Evolutionary conservation across 306 rosid genomes (phyloP).

Genomic region (Ceratonia siliqua): DNA sequence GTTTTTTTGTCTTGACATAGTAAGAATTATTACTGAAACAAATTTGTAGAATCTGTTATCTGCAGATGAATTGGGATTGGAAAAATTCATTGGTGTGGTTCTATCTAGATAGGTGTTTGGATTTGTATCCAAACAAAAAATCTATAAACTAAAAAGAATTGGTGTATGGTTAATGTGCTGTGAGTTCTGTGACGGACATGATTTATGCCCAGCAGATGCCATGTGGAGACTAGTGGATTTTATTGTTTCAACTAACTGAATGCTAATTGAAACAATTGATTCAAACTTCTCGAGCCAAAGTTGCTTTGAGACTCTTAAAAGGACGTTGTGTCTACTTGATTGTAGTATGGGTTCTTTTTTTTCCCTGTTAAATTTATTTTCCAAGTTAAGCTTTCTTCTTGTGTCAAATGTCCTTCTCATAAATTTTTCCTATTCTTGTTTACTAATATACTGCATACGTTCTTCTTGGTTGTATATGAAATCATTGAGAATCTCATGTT

Average conservation of each 20-base stretch:
- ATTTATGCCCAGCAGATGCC: neutral
- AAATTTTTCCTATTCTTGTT: neutral
- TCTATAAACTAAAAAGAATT: no score
- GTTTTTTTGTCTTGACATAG: neutral
- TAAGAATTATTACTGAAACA: neutral
- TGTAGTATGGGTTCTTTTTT: neutral
- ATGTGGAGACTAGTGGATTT: neutral
- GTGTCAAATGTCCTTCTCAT: neutral
- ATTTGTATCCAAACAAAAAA: no score
- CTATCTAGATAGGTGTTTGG: no score
- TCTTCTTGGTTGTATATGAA: slow-evolving; percentile 18
- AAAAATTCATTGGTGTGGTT: slow-evolving; percentile 14
- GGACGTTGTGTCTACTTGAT: neutral
- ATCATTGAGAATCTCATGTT: slow-evolving; percentile 3
- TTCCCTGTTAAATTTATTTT: slow-evolving; percentile 1
- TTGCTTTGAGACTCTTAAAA: neutral
- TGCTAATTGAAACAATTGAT: neutral
- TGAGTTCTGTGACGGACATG: neutral
- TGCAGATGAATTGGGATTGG: neutral
- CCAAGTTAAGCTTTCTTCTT: neutral
- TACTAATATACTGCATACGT: neutral
- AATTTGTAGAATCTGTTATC: slow-evolving; percentile 1
- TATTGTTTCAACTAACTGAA: neutral
- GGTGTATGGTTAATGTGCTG: neutral
- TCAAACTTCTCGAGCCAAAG: neutral